Conservation (phyloP, 2,329 filamentous ascomycete genomes). For the Xylaria hypoxylon region DNA sequence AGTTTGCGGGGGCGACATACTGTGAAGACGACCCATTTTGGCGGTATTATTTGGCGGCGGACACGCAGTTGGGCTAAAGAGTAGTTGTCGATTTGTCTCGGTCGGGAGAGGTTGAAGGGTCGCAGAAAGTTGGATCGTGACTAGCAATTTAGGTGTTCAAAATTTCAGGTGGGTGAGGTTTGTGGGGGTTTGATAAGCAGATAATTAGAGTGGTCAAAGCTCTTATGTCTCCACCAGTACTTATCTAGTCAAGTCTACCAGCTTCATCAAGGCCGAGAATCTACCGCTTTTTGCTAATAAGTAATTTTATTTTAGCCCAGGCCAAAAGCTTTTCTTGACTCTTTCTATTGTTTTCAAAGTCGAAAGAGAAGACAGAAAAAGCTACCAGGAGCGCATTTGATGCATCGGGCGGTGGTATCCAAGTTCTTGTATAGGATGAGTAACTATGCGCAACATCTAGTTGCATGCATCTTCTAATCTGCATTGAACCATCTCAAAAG, state of each 20-base stretch:
- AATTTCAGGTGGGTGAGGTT: constrained; percentile 39
- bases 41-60: constrained; percentile 53
- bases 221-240: background rate
- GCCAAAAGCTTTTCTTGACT: background rate
- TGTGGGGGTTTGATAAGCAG: constrained; percentile 43
- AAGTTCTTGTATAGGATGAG: background rate
- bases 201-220: constrained; percentile 41
- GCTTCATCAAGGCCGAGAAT: constrained; percentile 33
- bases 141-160: constrained; percentile 40
- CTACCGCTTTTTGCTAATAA: constrained; percentile 30
- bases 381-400: background rate
- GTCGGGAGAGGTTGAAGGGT: constrained; percentile 34
- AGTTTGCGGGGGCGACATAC: constrained; percentile 70
- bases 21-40: constrained; percentile 95
- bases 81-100: constrained; percentile 46
- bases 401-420: background rate
- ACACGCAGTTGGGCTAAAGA: constrained; percentile 32
- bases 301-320: constrained; percentile 21
- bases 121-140: constrained; percentile 40
- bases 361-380: background rate
- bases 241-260: background rate
- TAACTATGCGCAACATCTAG: background rate
- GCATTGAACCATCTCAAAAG: constrained; percentile 34
- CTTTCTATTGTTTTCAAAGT: constrained; percentile 10
- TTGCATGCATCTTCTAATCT: background rate